Evolutionary conservation across 2,329 filamentous ascomycete genomes (phyloP).

Genomic region (Calonectria pseudoreteaudii): DNA sequence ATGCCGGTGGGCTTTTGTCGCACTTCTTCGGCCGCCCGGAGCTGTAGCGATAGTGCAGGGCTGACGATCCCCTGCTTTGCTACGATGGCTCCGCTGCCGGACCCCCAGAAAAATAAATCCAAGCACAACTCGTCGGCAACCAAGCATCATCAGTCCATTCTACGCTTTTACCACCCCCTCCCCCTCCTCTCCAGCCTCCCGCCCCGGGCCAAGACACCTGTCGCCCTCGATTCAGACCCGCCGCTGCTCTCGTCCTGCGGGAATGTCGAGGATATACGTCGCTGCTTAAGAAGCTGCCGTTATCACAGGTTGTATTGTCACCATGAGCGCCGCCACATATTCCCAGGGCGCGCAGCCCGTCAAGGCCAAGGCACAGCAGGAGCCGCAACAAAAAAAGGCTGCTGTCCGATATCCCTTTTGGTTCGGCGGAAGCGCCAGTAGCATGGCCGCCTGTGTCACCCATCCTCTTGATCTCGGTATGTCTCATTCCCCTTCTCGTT

Average conservation of each 20-base stretch:
- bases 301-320: constrained; percentile 15
- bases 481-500: constrained; percentile 46
- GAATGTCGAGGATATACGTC: constrained; percentile 23
- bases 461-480: constrained; percentile 93
- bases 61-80: constrained; percentile 15
- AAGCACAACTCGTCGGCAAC: constrained; percentile 9
- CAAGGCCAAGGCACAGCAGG: constrained; percentile 30
- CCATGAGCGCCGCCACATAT: constrained; percentile 35
- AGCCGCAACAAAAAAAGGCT: constrained; percentile 53
- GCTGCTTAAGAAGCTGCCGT: constrained; percentile 21
- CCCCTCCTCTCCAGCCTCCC: background rate
- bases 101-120: constrained; percentile 25
- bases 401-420: constrained; percentile 81
- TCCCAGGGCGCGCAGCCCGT: constrained; percentile 32
- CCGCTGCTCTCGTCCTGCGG: constrained; percentile 12
- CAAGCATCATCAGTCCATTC: constrained; percentile 23
- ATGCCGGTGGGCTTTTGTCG: background rate
- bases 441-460: constrained; percentile 89
- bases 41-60: constrained; percentile 2
- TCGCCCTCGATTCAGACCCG: background rate
- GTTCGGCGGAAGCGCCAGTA: constrained; percentile 96
- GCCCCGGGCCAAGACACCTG: constrained; percentile 16
- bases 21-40: constrained; percentile 12
- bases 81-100: constrained; percentile 19
- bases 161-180: background rate